A percentile compares a stretch with the other conserved stretches of the same genome.
These are phyloP conservation scores for Russula earlei DNA, from an alignment of 768 basidiomycete genomes.

Conservation along the genomic window DNA sequence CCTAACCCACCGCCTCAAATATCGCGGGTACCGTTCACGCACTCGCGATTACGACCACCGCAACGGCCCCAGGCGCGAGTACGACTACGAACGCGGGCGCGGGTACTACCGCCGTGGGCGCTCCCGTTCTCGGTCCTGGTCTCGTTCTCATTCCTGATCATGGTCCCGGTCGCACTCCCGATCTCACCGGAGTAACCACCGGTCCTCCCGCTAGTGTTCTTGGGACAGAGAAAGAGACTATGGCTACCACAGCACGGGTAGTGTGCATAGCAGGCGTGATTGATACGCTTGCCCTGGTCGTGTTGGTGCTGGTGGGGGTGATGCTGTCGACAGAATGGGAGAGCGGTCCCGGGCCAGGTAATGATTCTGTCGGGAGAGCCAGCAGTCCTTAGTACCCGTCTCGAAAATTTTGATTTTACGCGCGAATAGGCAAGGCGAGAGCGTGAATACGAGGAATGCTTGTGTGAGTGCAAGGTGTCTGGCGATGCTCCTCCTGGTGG, in stretches of 20 bases:
- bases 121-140: background rate
- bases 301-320: background rate
- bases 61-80: background rate
- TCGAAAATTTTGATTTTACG: constrained; percentile 2
- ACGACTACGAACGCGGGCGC: background rate
- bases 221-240: background rate
- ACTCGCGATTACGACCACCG: background rate
- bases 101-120: background rate
- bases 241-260: background rate
- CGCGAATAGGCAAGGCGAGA: background rate
- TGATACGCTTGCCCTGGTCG: background rate
- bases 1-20: background rate
- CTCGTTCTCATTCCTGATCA: background rate
- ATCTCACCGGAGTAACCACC: background rate
- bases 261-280: background rate
- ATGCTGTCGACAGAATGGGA: no score
- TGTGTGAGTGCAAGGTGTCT: background rate
- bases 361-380: background rate
- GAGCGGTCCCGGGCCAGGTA: background rate
- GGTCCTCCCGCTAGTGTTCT: background rate
- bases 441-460: background rate
- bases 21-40: background rate
- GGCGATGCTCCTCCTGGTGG: no score
- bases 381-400: background rate
- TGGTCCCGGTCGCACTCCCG: background rate